Evolutionary conservation across 2,329 filamentous ascomycete species (phyloP).

Genomic region (Paecilomyces niveus): DNA sequence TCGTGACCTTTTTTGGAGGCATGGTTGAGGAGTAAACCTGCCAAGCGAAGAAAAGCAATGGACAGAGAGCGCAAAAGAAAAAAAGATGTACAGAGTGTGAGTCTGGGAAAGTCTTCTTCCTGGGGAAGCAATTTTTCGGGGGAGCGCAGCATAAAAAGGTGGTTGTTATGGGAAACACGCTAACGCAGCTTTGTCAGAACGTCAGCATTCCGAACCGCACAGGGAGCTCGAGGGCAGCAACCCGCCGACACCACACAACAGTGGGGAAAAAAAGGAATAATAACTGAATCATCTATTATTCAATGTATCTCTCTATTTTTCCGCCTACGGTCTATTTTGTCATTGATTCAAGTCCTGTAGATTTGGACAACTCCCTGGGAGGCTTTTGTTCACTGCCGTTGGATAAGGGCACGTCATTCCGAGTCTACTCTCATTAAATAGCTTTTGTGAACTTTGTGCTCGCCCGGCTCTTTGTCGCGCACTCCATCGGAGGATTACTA

Average conservation of each 20-base stretch:
- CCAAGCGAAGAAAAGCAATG: not conserved
- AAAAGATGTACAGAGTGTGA: not conserved
- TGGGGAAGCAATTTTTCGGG: not conserved
- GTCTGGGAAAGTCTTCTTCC: not conserved
- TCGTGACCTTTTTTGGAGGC: slow-evolving; percentile 26
- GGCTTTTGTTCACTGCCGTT: no score
- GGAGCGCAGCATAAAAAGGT: not conserved
- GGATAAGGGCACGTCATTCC: no score
- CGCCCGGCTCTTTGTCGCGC: no score
- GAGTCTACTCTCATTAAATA: no score
- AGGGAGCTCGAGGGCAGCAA: not conserved
- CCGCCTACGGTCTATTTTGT: not conserved
- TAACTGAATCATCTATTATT: no score
- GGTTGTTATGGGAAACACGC: not conserved
- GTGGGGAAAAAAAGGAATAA: no score
- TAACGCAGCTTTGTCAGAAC: not conserved
- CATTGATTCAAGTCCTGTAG: no score
- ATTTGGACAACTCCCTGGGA: no score
- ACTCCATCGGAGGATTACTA: no score
- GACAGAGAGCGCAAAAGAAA: not conserved
- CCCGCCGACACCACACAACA: not conserved
- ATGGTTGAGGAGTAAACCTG: slow-evolving; percentile 7
- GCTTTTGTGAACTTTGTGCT: no score
- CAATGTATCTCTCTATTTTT: no score
- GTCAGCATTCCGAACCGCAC: not conserved